phyloP scores from a whole-genome alignment of 2,329 filamentous ascomycete genomes.

The Diaporthe ampelina region DNA sequence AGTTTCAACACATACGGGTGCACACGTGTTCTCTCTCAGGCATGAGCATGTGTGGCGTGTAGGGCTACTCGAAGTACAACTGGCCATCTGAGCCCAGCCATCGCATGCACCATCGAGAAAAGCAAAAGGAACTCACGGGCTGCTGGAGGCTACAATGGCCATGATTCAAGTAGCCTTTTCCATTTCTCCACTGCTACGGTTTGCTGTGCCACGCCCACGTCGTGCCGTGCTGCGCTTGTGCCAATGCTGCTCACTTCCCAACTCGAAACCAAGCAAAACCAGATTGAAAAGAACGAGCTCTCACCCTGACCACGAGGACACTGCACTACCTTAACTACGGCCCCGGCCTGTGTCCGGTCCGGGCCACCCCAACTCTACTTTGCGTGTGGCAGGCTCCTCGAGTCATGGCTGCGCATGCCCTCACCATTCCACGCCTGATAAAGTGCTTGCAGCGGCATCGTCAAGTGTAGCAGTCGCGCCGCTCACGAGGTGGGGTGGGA shows the following conservation, averaged over 20 bases:
- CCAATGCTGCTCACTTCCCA: background rate
- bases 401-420: constrained; percentile 16
- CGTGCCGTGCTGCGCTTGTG: too few relatives aligned
- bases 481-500: constrained; percentile 2
- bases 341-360: background rate
- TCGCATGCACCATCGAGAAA: background rate
- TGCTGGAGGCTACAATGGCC: too few relatives aligned
- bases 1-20: background rate
- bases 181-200: too few relatives aligned
- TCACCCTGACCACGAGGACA: background rate
- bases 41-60: background rate
- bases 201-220: too few relatives aligned
- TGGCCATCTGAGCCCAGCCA: background rate
- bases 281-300: background rate
- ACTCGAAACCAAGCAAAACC: background rate
- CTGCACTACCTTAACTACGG: background rate
- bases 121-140: background rate
- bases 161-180: too few relatives aligned
- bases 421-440: background rate
- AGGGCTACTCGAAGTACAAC: background rate
- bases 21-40: too few relatives aligned
- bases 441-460: constrained; percentile 5
- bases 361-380: background rate
- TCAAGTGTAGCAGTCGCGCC: background rate
- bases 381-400: background rate